Percentiles rank a stretch among this genome's conserved stretches.
Evolutionary conservation across 768 basidiomycete genomes (phyloP).

Genomic region (Fistulinella prunicolor): DNA sequence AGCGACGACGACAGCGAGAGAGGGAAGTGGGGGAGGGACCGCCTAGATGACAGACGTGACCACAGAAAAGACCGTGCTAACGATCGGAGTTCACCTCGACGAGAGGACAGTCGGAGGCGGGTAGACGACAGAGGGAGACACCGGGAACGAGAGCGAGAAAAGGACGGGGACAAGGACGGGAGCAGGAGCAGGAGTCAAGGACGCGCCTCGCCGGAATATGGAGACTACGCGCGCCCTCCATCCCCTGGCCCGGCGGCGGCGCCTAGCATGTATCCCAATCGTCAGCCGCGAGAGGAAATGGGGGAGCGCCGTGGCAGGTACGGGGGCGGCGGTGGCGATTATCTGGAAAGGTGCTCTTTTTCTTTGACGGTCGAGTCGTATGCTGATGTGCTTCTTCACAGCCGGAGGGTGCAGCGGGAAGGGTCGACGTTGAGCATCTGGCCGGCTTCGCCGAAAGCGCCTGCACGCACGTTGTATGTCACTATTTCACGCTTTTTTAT

Average conservation of each 20-base stretch:
- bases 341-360: slow-evolving; percentile 62
- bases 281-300: slow-evolving; percentile 25
- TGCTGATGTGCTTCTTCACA: slow-evolving; percentile 36
- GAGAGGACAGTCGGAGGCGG: not conserved
- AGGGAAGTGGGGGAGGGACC: not conserved
- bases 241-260: slow-evolving; percentile 40
- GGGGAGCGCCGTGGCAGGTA: no score
- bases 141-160: slow-evolving; percentile 22
- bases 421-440: slow-evolving; percentile 59
- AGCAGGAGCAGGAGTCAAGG: slow-evolving; percentile 21
- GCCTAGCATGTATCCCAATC: slow-evolving; percentile 56
- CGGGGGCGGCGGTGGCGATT: slow-evolving; percentile 42
- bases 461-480: slow-evolving; percentile 55
- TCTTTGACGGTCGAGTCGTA: not conserved
- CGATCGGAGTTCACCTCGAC: slow-evolving; percentile 5
- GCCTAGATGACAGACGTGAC: slow-evolving; percentile 6
- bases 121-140: slow-evolving; percentile 17
- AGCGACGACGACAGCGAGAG: slow-evolving; percentile 15
- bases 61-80: not conserved
- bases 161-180: slow-evolving; percentile 21
- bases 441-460: slow-evolving; percentile 78
- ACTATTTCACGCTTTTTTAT: not conserved
- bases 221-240: slow-evolving; percentile 49
- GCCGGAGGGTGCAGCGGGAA: slow-evolving; percentile 70
- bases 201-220: slow-evolving; percentile 58